A percentile compares a stretch with the other conserved stretches of the same genome.
Conservation (phyloP, 306 rosid species). For the Arachis stenosperma region DNA sequence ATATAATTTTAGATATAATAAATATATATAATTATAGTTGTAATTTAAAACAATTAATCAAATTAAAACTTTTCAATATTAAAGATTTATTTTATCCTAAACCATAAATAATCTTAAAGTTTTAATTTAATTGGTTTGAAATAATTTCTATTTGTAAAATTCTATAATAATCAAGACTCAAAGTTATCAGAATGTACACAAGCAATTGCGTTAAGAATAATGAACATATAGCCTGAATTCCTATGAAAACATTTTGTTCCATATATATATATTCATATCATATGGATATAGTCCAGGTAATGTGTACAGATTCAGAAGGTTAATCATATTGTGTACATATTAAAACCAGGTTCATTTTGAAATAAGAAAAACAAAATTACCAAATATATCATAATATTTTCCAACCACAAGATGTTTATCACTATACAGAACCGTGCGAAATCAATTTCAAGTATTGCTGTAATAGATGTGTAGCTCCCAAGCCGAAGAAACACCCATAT, state of each 20-base stretch:
- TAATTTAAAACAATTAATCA: too few relatives aligned
- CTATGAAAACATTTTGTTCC: background rate
- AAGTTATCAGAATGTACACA: conserved; percentile 16
- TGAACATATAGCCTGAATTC: conserved; percentile 30
- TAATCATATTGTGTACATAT: background rate
- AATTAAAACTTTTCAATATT: too few relatives aligned
- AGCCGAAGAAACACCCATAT: conserved; percentile 22
- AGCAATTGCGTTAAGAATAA: background rate
- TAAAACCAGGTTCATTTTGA: conserved; percentile 8
- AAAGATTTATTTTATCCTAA: too few relatives aligned
- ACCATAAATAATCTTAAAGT: too few relatives aligned
- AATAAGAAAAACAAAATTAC: conserved; percentile 22
- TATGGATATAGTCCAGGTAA: conserved; percentile 17
- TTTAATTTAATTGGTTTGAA: too few relatives aligned
- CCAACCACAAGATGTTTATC: conserved; percentile 20
- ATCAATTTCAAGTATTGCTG: conserved; percentile 19
- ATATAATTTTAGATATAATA: too few relatives aligned
- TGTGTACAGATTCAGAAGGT: conserved; percentile 8
- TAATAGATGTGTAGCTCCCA: conserved; percentile 30
- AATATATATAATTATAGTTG: too few relatives aligned
- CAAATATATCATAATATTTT: background rate
- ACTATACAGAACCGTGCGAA: conserved; percentile 14
- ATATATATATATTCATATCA: conserved; percentile 19
- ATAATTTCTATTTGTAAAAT: too few relatives aligned
- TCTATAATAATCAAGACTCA: background rate